A percentile compares a stretch with the other conserved stretches of the same genome.
Conservation (phyloP, 257 asterid species). For the Sherardia arvensis region DNA sequence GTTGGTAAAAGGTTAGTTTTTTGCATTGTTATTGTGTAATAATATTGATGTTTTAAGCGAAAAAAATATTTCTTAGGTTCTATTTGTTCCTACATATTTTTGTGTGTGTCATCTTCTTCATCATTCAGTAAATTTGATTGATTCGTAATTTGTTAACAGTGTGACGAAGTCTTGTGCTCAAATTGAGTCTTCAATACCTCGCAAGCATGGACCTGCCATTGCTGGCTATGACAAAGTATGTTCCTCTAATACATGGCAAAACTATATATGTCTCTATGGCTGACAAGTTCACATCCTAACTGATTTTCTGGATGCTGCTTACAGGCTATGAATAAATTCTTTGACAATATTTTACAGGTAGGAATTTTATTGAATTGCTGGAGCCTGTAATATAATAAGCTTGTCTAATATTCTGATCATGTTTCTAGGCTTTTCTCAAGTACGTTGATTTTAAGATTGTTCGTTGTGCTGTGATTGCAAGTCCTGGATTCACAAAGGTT, state of each 20-base stretch:
- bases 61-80: not conserved
- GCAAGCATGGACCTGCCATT: slow-evolving; percentile 92
- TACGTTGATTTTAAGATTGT: slow-evolving; percentile 80
- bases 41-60: slow-evolving; percentile 1
- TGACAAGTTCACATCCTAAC: slow-evolving; percentile 5
- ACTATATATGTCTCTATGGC: not conserved
- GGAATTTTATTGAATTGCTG: not conserved
- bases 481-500: slow-evolving; percentile 99
- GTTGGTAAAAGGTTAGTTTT: slow-evolving; percentile 75
- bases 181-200: slow-evolving; percentile 90
- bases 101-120: not conserved
- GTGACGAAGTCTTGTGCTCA: slow-evolving; percentile 76
- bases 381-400: not conserved
- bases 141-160: slow-evolving; percentile 34
- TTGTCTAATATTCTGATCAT: slow-evolving; percentile 1
- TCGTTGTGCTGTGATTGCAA: slow-evolving; percentile 94
- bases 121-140: slow-evolving; percentile 1
- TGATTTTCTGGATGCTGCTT: slow-evolving; percentile 13
- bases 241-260: not conserved
- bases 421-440: slow-evolving; percentile 66
- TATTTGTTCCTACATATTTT: not conserved
- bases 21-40: not conserved
- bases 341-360: slow-evolving; percentile 75
- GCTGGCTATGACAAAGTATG: slow-evolving; percentile 93
- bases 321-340: slow-evolving; percentile 88